These are phyloP conservation scores for Solanum ossicruentum DNA, from an alignment of 257 asterid species.

Conservation along the genomic window DNA sequence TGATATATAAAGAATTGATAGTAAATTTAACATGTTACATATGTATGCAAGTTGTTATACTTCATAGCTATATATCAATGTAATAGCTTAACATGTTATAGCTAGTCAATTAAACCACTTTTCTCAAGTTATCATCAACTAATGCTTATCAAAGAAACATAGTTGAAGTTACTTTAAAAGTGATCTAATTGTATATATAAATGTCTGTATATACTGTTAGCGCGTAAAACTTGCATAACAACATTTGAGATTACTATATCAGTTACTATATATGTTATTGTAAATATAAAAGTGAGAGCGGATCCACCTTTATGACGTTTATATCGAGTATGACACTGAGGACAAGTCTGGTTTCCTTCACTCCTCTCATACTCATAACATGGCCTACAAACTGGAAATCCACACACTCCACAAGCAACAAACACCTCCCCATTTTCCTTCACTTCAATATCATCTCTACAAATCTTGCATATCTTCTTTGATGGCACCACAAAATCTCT, in stretches of 20 bases:
- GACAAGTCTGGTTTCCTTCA: slow-evolving; percentile 62
- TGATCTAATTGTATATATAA: not conserved
- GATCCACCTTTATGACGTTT: slow-evolving; percentile 53
- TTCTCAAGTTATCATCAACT: not conserved
- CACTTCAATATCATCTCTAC: slow-evolving; percentile 53
- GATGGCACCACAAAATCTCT: not conserved
- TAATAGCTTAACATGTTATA: not conserved
- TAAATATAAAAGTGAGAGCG: not conserved
- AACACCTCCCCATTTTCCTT: slow-evolving; percentile 38
- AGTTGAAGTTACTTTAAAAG: not conserved
- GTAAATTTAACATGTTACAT: not conserved
- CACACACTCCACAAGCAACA: slow-evolving; percentile 55
- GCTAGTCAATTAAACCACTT: not conserved
- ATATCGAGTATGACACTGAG: slow-evolving; percentile 63
- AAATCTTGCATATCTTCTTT: slow-evolving; percentile 39
- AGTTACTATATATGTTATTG: not conserved
- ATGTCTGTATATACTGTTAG: not conserved
- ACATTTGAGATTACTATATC: too few species aligned
- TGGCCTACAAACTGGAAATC: slow-evolving; percentile 63
- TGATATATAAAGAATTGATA: too few species aligned
- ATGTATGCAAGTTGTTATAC: too few species aligned
- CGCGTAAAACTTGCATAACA: not conserved
- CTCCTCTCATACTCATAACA: slow-evolving; percentile 71
- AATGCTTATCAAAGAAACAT: not conserved
- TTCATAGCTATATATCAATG: too few species aligned